Evolutionary conservation across 2,329 filamentous ascomycete genomes (phyloP).

Genomic region (Rutstroemia sp.): DNA sequence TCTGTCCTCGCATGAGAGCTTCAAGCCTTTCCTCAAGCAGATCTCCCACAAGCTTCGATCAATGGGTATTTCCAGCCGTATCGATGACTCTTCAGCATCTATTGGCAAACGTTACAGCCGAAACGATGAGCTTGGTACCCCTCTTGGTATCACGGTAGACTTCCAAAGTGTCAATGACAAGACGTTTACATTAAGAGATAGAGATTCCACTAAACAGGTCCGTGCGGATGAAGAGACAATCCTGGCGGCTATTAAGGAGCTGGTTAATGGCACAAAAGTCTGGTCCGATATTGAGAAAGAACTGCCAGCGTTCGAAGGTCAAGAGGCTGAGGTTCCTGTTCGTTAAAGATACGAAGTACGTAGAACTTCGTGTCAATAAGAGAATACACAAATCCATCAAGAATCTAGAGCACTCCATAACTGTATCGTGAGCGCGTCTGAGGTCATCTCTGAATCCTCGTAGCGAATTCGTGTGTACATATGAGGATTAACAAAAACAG

Average conservation of each 20-base stretch:
- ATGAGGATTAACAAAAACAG: not conserved
- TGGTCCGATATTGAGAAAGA: constrained; percentile 67
- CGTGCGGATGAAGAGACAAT: constrained; percentile 77
- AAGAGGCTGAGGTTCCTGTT: constrained; percentile 41
- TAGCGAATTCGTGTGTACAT: not conserved
- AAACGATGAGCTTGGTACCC: constrained; percentile 93
- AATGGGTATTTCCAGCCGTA: constrained; percentile 70
- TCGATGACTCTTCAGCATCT: constrained; percentile 84
- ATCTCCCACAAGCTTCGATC: constrained; percentile 71
- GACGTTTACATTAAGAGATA: constrained; percentile 80
- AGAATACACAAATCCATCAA: not conserved
- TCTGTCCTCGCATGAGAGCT: constrained; percentile 71
- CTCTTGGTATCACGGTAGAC: constrained; percentile 88
- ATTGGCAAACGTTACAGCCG: constrained; percentile 93
- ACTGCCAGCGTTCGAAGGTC: constrained; percentile 77
- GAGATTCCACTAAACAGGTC: constrained; percentile 86
- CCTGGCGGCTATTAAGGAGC: constrained; percentile 54
- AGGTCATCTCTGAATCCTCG: not conserved
- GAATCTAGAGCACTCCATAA: not conserved
- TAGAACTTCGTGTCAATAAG: not conserved
- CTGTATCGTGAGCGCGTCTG: not conserved
- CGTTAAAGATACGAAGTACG: constrained; percentile 5
- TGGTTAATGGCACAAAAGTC: constrained; percentile 44
- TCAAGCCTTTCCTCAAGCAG: constrained; percentile 67
- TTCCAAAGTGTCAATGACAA: constrained; percentile 90